phyloP scores from a whole-genome alignment of 2,329 filamentous ascomycete genomes.

The Hypoxylon sp. region DNA sequence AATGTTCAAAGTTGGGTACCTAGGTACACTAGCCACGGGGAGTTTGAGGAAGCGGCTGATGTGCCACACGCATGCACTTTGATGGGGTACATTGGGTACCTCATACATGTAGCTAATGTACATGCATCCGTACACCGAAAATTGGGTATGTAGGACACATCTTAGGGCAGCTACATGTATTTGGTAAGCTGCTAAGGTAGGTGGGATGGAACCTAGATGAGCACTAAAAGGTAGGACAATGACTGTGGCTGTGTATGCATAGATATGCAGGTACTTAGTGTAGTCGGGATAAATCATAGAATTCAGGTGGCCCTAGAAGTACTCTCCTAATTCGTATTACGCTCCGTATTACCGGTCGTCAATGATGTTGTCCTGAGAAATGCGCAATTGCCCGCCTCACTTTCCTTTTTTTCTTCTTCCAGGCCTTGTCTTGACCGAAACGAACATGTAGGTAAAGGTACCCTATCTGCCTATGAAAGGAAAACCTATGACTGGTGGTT shows the following conservation, averaged over 20 bases:
- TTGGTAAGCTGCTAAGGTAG: not conserved
- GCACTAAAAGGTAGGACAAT: slow-evolving; percentile 29
- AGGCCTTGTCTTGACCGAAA: slow-evolving; percentile 30
- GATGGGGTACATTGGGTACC: not conserved
- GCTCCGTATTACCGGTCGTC: slow-evolving; percentile 1
- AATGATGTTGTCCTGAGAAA: slow-evolving; percentile 18
- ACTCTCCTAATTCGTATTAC: slow-evolving; percentile 19
- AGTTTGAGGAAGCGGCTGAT: not conserved
- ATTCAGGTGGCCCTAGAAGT: slow-evolving; percentile 12
- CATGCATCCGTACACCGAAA: not conserved
- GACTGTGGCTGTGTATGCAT: slow-evolving; percentile 35
- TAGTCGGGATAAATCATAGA: not conserved
- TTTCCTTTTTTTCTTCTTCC: slow-evolving; percentile 29
- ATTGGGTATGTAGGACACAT: slow-evolving; percentile 4
- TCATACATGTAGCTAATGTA: not conserved
- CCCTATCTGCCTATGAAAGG: slow-evolving; percentile 1
- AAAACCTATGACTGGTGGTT: slow-evolving; percentile 26
- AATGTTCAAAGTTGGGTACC: too few relatives aligned
- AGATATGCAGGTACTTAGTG: slow-evolving; percentile 29
- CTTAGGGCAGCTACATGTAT: not conserved
- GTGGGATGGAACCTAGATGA: slow-evolving; percentile 19
- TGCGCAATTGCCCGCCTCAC: slow-evolving; percentile 45
- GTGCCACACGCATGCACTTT: not conserved
- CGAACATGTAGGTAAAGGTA: slow-evolving; percentile 4
- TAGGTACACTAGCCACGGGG: not conserved